Conservation (phyloP, 2,329 filamentous ascomycete genomes). For the Aspergillus chevalieri region DNA sequence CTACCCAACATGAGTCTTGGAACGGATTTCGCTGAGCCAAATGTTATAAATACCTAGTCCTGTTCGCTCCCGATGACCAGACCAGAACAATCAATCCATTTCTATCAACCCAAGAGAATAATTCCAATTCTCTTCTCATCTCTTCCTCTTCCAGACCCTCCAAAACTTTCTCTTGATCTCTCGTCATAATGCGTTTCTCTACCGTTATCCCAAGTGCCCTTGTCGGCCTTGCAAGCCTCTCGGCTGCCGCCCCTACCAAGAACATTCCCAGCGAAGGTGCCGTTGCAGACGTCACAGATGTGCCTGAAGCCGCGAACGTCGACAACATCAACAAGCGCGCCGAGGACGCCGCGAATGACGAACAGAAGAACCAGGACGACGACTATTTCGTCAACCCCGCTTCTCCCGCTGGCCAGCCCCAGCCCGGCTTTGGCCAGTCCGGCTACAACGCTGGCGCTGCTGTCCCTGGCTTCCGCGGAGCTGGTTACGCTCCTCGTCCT, state of each 20-base stretch:
- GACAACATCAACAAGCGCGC: neutral
- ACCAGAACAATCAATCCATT: neutral
- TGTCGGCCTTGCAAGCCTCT: neutral
- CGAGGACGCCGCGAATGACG: neutral
- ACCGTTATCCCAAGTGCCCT: constrained; percentile 3
- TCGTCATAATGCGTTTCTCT: neutral
- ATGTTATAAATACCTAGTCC: neutral
- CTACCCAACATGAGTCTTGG: neutral
- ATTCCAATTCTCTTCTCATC: neutral
- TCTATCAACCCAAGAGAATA: neutral
- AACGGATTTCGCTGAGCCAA: neutral
- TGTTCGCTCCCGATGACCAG: neutral
- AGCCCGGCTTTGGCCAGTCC: no score
- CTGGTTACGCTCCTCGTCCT: neutral
- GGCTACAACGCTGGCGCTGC: no score
- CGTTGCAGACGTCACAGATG: no score
- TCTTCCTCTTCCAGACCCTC: neutral
- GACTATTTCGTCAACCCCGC: neutral
- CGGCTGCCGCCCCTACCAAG: neutral
- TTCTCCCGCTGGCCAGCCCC: no score
- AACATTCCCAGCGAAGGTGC: no score
- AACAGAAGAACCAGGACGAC: neutral
- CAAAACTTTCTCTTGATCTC: neutral
- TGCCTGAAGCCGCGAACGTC: no score
- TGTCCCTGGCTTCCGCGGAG: no score